Evolutionary conservation across 176 grass and related monocot genomes (phyloP), one percentile per base, ranked within the genome.

Genomic region (Tillandsia fasciculata): DNA sequence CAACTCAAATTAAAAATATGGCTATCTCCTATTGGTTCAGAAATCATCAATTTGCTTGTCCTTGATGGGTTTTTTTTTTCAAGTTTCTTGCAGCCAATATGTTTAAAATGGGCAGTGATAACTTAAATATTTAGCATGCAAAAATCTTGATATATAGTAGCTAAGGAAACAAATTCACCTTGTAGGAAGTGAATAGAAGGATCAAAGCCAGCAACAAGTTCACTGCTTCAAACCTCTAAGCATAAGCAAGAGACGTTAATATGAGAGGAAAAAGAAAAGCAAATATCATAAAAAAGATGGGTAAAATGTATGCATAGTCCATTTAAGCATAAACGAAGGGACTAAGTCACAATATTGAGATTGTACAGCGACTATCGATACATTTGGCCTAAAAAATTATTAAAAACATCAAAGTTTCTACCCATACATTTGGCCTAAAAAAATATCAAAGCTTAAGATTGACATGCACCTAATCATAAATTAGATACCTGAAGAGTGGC

Each of bases 171-270:
- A 66, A 48, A 51, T 67, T 82, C 81, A 99, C 94, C 86, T 99
- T 90, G 78, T 99, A 99, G 42, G 94, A 90, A 63, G 94, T 70
- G 70, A 90, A 99, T 74, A 99, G 78, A 79, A 99, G 78, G 71
- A 99, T 84, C 80, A 80, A 71, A 27, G 94, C 94, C 67, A 99
- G 79, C 3, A 99, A 70, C 79, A 99, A 80, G 54, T 92, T 97
- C 77, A 97, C 94, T 1, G 66, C 84, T 80, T 97, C 94, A 92
- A 97, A 97, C 74, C 80, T 99, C 94, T 99, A 83, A 26, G 83
- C 13, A 72, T 77, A 64, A 81, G 49, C 20, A 80, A 26, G 73
- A 12, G 12, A 14, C 72, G 70, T 80, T 72, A 65, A 29, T 52
- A 75, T 29, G 78, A 67, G 50, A 51, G 2, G 12, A 52, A 61